These are phyloP conservation scores for Hypoxylon sp. DNA, from an alignment of 2,329 filamentous ascomycete species.

Conservation along the genomic window DNA sequence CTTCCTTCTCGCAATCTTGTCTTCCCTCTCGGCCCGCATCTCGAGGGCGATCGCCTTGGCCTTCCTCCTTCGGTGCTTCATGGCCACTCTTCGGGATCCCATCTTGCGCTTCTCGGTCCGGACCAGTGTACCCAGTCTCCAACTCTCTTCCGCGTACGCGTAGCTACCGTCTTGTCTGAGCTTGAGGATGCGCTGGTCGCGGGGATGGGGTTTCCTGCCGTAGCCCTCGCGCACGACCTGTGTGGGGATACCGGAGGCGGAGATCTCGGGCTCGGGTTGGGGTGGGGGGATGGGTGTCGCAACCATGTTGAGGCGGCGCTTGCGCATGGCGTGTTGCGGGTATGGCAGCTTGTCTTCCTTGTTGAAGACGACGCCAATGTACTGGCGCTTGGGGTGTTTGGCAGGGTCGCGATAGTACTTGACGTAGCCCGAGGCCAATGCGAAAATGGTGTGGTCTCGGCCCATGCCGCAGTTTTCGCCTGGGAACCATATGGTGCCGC, in stretches of 20 bases:
- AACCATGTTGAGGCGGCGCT: conserved; percentile 82
- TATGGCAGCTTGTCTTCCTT: conserved; percentile 85
- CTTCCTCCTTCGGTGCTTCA: conserved; percentile 65
- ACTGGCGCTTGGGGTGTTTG: conserved; percentile 87
- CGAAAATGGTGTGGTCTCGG: conserved; percentile 95
- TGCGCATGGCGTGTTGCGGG: conserved; percentile 79
- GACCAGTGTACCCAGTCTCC: conserved; percentile 69
- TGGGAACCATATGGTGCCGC: conserved; percentile 93
- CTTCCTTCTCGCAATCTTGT: conserved; percentile 53
- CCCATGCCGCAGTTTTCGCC: conserved; percentile 97
- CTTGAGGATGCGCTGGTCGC: conserved; percentile 64
- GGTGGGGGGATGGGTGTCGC: conserved; percentile 63
- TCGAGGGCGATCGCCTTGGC: conserved; percentile 51
- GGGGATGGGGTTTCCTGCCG: conserved; percentile 53
- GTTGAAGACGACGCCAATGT: conserved; percentile 93
- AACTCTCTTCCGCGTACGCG: conserved; percentile 73
- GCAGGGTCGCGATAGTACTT: conserved; percentile 95
- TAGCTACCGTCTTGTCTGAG: conserved; percentile 65
- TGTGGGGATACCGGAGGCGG: conserved; percentile 66
- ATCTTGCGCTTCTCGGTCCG: conserved; percentile 64
- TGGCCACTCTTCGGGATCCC: conserved; percentile 63
- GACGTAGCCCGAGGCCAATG: conserved; percentile 88
- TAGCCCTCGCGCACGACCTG: conserved; percentile 59
- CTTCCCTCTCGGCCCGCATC: conserved; percentile 52
- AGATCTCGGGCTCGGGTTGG: conserved; percentile 58